Conservation (phyloP, 768 basidiomycete genomes). For the Collybiopsis confluens region DNA sequence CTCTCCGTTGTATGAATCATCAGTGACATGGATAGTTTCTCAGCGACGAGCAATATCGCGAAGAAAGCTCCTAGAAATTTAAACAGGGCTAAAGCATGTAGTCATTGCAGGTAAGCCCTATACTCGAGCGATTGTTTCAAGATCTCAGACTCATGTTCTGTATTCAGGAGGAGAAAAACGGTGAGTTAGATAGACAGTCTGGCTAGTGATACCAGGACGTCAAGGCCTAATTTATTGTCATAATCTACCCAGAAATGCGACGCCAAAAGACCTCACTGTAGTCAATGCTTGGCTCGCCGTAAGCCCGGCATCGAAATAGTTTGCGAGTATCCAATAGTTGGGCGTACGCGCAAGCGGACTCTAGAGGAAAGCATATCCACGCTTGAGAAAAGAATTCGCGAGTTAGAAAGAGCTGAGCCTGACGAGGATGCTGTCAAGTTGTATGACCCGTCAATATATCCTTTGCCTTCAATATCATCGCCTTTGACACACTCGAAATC, state of each 20-base stretch:
- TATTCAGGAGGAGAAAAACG: slow-evolving; percentile 1
- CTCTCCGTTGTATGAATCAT: no score
- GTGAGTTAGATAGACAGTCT: not conserved
- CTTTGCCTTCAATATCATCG: slow-evolving; percentile 7
- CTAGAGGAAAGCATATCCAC: slow-evolving; percentile 38
- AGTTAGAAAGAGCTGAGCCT: slow-evolving; percentile 28
- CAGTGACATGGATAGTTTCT: not conserved
- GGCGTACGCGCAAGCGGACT: slow-evolving; percentile 30
- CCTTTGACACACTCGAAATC: not conserved
- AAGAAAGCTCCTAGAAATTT: not conserved
- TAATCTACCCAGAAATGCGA: slow-evolving; percentile 33
- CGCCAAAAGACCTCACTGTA: slow-evolving; percentile 33
- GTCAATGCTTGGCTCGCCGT: slow-evolving; percentile 32
- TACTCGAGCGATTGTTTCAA: not conserved
- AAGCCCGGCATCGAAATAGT: slow-evolving; percentile 24
- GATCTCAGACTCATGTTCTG: not conserved
- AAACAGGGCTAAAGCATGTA: slow-evolving; percentile 5
- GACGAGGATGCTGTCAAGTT: slow-evolving; percentile 13
- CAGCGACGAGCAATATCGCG: not conserved
- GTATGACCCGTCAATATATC: slow-evolving; percentile 10
- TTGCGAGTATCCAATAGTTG: slow-evolving; percentile 40
- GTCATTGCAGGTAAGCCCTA: slow-evolving; percentile 2
- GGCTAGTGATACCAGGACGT: slow-evolving; percentile 23
- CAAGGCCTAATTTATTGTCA: slow-evolving; percentile 14
- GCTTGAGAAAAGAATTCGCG: slow-evolving; percentile 32